Percentiles rank a stretch among this genome's conserved stretches.
Conservation (phyloP, 129 eudicot genomes). For the Saposhnikovia divaricata region DNA sequence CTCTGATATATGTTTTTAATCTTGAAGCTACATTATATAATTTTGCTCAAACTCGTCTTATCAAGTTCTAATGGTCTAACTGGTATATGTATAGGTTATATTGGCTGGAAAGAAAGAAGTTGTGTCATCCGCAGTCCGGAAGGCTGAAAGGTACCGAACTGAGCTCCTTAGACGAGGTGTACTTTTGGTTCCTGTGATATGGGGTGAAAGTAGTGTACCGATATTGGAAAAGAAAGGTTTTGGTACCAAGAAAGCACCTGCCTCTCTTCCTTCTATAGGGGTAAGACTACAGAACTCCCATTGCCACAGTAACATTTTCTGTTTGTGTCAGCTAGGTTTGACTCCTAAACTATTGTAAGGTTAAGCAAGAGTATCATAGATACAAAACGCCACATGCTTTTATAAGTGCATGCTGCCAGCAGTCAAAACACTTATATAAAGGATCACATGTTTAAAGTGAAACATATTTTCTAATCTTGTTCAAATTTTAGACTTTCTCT, state of each 20-base stretch:
- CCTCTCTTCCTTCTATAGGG: conserved; percentile 92
- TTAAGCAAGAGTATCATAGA: background rate
- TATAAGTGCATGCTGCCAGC: background rate
- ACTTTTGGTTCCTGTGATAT: conserved; percentile 73
- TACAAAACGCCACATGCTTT: background rate
- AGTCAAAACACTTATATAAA: background rate
- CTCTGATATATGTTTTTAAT: background rate
- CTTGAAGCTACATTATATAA: background rate
- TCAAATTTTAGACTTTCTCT: background rate
- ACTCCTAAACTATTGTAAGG: background rate
- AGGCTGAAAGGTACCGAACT: conserved; percentile 78
- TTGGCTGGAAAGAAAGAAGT: conserved; percentile 92
- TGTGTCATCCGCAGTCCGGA: conserved; percentile 60
- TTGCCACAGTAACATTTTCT: background rate
- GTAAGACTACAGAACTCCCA: conserved; percentile 34
- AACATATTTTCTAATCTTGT: background rate
- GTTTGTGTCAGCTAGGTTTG: background rate
- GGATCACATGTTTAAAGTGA: conserved; percentile 5
- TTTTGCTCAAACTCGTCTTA: background rate
- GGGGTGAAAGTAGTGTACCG: conserved; percentile 54
- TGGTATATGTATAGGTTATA: conserved; percentile 48
- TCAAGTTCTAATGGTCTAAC: background rate
- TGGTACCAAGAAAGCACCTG: conserved; percentile 58
- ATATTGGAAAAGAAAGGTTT: conserved; percentile 72
- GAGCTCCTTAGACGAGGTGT: conserved; percentile 92